Evolutionary conservation across 2,329 filamentous ascomycete genomes (phyloP).

Genomic region (Bipolaris oryzae): DNA sequence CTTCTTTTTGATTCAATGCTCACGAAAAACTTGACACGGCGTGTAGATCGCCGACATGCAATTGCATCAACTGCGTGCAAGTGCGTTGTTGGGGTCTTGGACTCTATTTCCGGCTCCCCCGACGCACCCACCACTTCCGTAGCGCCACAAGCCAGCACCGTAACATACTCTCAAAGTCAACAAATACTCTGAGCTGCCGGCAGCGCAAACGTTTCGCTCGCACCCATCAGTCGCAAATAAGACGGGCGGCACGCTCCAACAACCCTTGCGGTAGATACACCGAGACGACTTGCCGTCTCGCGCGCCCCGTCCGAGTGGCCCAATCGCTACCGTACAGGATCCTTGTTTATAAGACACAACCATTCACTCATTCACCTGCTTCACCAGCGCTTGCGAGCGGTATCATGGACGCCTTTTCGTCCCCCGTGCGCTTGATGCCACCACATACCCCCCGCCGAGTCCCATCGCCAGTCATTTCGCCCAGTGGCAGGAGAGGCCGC

Average conservation of each 20-base stretch:
- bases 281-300: not conserved
- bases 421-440: conserved; percentile 40
- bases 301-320: conserved; percentile 17
- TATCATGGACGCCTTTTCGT: conserved; percentile 38
- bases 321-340: conserved; percentile 4
- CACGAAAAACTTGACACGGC: not conserved
- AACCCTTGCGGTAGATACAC: not conserved
- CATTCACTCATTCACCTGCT: conserved; percentile 25
- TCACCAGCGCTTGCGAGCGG: conserved; percentile 13
- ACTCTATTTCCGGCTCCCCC: not conserved
- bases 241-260: not conserved
- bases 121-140: not conserved
- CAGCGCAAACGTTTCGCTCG: conserved; percentile 14
- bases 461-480: conserved; percentile 45
- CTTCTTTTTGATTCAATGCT: no score
- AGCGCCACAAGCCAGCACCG: not conserved
- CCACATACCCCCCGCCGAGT: conserved; percentile 41
- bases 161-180: not conserved
- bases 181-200: conserved; percentile 23
- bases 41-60: no score
- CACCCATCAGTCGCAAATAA: conserved; percentile 6
- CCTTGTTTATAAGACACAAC: conserved; percentile 23
- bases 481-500: conserved; percentile 36
- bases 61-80: not conserved
- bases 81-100: not conserved